Conservation (phyloP, 352 stramenopile genomes). For the Thalassiosira ordinaria region DNA sequence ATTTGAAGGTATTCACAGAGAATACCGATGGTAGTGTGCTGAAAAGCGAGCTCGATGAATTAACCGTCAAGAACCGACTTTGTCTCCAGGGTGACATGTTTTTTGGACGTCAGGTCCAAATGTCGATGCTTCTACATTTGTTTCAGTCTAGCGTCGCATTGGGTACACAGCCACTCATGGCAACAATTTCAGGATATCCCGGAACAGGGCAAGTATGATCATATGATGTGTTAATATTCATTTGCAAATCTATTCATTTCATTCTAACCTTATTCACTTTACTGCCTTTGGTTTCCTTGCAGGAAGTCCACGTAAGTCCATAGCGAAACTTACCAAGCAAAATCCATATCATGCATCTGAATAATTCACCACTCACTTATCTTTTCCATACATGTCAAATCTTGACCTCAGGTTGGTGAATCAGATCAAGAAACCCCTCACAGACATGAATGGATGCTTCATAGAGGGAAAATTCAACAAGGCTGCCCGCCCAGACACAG, state of each 20-base stretch:
- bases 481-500: slow-evolving; percentile 16
- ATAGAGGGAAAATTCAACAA: slow-evolving; percentile 53
- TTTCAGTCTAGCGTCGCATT: slow-evolving; percentile 7
- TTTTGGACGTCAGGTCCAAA: slow-evolving; percentile 38
- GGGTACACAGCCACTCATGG: slow-evolving; percentile 32
- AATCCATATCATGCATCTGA: neutral
- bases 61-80: slow-evolving; percentile 1
- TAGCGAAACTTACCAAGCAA: neutral
- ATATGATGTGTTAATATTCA: neutral
- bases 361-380: neutral
- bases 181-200: slow-evolving; percentile 31
- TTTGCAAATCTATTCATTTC: neutral
- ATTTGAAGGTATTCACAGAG: slow-evolving; percentile 29
- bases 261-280: neutral
- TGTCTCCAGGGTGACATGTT: slow-evolving; percentile 18
- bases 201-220: slow-evolving; percentile 24
- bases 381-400: neutral
- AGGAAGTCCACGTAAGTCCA: too few species aligned
- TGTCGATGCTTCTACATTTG: slow-evolving; percentile 44
- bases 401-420: slow-evolving; percentile 22
- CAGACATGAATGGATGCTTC: slow-evolving; percentile 33
- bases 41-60: slow-evolving; percentile 5
- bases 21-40: slow-evolving; percentile 2
- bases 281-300: neutral
- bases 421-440: slow-evolving; percentile 45